Evolutionary conservation across 495 filamentous ascomycete species (phyloP), one percentile per base, ranked within the genome.

Genomic region (Podospora didyma): DNA sequence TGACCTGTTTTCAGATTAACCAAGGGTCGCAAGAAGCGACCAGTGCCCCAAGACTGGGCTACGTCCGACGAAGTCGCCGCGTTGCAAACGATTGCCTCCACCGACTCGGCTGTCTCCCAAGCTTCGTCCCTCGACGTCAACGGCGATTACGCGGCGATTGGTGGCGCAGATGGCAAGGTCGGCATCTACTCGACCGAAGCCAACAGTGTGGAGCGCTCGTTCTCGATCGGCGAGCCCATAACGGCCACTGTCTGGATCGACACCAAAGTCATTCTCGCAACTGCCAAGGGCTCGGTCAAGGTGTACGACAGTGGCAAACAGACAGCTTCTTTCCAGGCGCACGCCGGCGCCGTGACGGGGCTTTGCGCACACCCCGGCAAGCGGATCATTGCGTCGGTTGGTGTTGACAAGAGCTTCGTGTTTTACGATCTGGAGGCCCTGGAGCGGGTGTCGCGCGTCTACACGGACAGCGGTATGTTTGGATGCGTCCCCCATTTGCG

Each of bases 391-490:
- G 92, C 88, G 10, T 96, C 92, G 0, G 85, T 92, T 26, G 94
- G 94, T 49, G 82, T 83, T 3, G 94, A 98, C 69, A 97, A 96
- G 79, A 94, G 89, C 73, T 94, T 91, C 64, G 84, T 94, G 3
- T 82, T 97, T 61, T 96, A 97, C 67, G 92, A 98, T 68, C 69
- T 96, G 55, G 70, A 79, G 26, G 81, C 76, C 9, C 75, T 82
- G 59, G 79, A 84, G 56, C 78, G 82, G 35, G 82, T 90, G 16
- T 85, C 83, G 23, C 90, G 92, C 58, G 82, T 92, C 41, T 94
- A 87, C 65, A 89, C 85, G 22, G 87, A 95, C 68, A 79, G 87
- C 57, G 81, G 92, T 96, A 86, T 69, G 89, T 75, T 5, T 19
- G 59, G 24, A 19, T 46, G 26, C 5, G 10, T 37, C 22, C 44